Evolutionary conservation across 768 basidiomycete genomes (phyloP).

Genomic region (Collybia nuda): DNA sequence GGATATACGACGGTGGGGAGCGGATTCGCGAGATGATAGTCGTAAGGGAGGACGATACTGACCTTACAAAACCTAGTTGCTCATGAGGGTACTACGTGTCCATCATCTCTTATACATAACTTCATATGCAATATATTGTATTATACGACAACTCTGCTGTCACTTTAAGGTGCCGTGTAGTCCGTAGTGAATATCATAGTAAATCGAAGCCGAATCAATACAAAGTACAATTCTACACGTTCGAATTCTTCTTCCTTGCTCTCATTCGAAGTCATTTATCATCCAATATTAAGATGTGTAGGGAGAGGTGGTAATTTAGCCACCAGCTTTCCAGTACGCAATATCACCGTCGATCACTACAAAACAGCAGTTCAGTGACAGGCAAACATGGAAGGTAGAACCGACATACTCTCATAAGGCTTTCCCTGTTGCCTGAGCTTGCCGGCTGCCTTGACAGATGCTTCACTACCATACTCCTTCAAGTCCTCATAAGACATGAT

Average conservation of each 20-base stretch:
- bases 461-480: constrained; percentile 87
- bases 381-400: not conserved
- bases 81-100: too few species aligned
- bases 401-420: constrained; percentile 84
- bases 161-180: too few species aligned
- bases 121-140: too few species aligned
- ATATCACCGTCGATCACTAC: constrained; percentile 88
- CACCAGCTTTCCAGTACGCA: constrained; percentile 89
- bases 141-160: too few species aligned
- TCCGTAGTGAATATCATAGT: too few species aligned
- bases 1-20: constrained; percentile 45
- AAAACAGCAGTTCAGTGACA: constrained; percentile 4
- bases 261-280: too few species aligned
- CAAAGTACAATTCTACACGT: too few species aligned
- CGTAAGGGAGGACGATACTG: constrained; percentile 28
- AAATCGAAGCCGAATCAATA: too few species aligned
- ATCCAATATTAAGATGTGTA: too few species aligned
- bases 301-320: constrained; percentile 12
- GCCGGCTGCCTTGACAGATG: constrained; percentile 91
- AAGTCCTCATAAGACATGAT: constrained; percentile 93
- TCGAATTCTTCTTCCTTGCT: too few species aligned
- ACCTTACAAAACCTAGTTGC: too few species aligned
- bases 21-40: constrained; percentile 22
- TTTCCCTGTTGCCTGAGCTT: constrained; percentile 96
- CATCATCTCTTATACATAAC: too few species aligned